Evolutionary conservation across 1,139 yeast genomes (phyloP).

Genomic region (Pichia sp.): DNA sequence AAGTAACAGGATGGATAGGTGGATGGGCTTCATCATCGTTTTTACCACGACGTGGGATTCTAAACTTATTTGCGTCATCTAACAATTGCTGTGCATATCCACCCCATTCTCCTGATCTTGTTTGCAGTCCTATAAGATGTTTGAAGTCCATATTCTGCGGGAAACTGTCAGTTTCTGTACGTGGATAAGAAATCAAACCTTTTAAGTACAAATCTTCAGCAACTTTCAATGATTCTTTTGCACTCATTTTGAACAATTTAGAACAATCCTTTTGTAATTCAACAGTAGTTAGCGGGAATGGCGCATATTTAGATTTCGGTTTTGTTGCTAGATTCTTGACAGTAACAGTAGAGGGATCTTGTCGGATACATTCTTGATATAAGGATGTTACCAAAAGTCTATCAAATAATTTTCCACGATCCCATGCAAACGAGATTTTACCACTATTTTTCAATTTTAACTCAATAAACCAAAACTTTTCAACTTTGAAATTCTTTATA

Average conservation of each 20-base stretch:
- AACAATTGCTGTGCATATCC: constrained; percentile 39
- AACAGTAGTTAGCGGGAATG: constrained; percentile 94
- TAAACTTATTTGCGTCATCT: constrained; percentile 38
- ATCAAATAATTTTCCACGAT: constrained; percentile 69
- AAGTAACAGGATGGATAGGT: constrained; percentile 89
- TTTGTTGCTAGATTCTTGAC: constrained; percentile 53
- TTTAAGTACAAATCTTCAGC: constrained; percentile 86
- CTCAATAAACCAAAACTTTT: constrained; percentile 76
- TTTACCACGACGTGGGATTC: constrained; percentile 71
- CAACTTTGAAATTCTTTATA: constrained; percentile 68
- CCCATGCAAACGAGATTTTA: constrained; percentile 58
- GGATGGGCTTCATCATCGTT: constrained; percentile 98
- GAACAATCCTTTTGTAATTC: constrained; percentile 89
- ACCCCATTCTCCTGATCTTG: constrained; percentile 49
- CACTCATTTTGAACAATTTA: constrained; percentile 67
- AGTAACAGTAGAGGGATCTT: constrained; percentile 42
- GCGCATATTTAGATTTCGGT: constrained; percentile 77
- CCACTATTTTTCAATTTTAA: constrained; percentile 47
- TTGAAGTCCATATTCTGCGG: constrained; percentile 73
- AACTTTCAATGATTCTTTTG: constrained; percentile 75
- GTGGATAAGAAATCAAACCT: constrained; percentile 91
- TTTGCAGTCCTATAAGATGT: constrained; percentile 59
- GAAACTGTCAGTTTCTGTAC: constrained; percentile 94
- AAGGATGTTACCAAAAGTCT: constrained; percentile 58
- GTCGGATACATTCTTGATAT: constrained; percentile 62